Percentiles rank a stretch among this genome's conserved stretches.
Conservation (phyloP, 441 rosid genomes). For the Metrosideros polymorpha region DNA sequence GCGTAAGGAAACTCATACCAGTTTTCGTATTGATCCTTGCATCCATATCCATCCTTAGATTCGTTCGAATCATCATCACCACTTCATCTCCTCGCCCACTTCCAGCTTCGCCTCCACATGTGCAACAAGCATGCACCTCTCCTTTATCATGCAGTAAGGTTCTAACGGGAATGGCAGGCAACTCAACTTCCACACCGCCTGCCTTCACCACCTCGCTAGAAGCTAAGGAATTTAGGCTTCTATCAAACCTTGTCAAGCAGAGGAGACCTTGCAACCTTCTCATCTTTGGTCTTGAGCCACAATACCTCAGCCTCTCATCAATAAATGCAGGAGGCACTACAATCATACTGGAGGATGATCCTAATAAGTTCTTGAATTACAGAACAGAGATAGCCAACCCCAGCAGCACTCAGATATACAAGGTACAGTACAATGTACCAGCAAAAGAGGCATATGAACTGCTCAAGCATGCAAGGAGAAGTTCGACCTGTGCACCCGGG, state of each 20-base stretch:
- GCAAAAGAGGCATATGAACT: conserved; percentile 44
- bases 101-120: conserved; percentile 21
- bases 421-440: conserved; percentile 29
- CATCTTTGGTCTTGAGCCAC: conserved; percentile 41
- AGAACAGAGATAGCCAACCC: conserved; percentile 14
- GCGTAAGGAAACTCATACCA: conserved; percentile 52
- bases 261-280: conserved; percentile 60
- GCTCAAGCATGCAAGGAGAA: conserved; percentile 46
- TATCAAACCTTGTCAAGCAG: conserved; percentile 29
- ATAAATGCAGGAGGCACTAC: conserved; percentile 41
- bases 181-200: not conserved
- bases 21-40: conserved; percentile 48
- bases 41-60: conserved; percentile 50
- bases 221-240: conserved; percentile 54
- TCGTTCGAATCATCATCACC: conserved; percentile 38
- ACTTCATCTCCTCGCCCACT: conserved; percentile 34
- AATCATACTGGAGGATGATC: conserved; percentile 41
- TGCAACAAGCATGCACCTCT: conserved; percentile 19
- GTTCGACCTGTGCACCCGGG: conserved; percentile 27
- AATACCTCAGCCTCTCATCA: conserved; percentile 33
- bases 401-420: conserved; percentile 29
- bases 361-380: conserved; percentile 12
- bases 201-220: conserved; percentile 19
- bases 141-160: conserved; percentile 11
- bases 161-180: conserved; percentile 4